Evolutionary conservation across 768 basidiomycete species (phyloP), one percentile per base, ranked within the genome.

Genomic region (Fomitopsis serialis): DNA sequence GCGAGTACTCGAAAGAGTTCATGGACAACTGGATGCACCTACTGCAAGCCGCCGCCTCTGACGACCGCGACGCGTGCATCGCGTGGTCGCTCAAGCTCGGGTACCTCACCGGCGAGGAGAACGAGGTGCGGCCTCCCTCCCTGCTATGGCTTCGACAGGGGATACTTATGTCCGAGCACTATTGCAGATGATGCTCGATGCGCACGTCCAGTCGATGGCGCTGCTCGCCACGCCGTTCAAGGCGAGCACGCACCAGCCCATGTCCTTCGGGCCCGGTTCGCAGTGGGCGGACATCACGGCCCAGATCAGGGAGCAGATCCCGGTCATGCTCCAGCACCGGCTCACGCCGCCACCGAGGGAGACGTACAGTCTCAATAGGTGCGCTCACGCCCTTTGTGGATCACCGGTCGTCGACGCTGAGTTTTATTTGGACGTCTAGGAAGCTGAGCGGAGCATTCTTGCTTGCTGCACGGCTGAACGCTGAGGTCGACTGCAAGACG

Each of bases 341-440:
- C 75, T 97, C 25, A 94, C 92, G 0, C 96, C 96, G 0, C 96
- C 96, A 2, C 96, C 96, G 0, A 74, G 81, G 53, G 95, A 98
- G 72, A 98, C 96, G 1, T 98, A 98, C 68, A 92, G 90, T 67
- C 71, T 98, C 50, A 98, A 99, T 67, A 73, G 93, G 87, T 86
- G 56, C 52, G 79, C 19, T 40, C 19, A 15, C 15, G 15, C 6
- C 15, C 29, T 32, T 66, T 3, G 21, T 3, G 15, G 19, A 1
- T 8, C 60, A 12, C 13, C 23, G 32, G 5, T 10, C 17, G 2
- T 22, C 19, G 10, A 9, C 19, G 11, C n/a, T 10, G 36, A 15
- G 15, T 49, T 37, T 49, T 13, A 21, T 25, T n/a, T n/a, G n/a
- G 22, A 24, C 25, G 2, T 34, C 54, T 62, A 87, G 89, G 63